Evolutionary conservation across 345 rosid genomes (phyloP).

Genomic region (Cardamine resedifolia): DNA sequence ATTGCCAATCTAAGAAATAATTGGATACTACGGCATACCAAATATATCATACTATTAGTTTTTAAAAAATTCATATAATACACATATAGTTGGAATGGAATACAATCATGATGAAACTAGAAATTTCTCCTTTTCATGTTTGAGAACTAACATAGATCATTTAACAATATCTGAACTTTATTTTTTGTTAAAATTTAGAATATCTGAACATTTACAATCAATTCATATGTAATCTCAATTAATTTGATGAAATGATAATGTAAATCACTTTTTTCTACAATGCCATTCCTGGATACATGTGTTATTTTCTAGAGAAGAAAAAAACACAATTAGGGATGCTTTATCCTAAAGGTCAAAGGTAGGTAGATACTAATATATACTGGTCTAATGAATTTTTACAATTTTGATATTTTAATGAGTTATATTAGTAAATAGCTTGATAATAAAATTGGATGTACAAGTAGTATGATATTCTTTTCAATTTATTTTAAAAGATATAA

Average conservation of each 20-base stretch:
- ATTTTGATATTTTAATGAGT: neutral
- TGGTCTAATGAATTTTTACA: constrained; percentile 1
- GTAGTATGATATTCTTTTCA: neutral
- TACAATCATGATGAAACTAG: neutral
- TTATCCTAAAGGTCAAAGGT: neutral
- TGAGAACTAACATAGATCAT: neutral
- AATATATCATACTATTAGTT: too few species aligned
- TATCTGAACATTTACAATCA: too few species aligned
- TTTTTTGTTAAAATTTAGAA: too few species aligned
- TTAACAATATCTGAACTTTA: too few species aligned
- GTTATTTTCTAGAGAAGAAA: neutral
- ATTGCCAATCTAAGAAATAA: neutral
- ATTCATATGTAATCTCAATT: neutral
- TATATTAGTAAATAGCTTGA: neutral
- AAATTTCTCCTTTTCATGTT: neutral
- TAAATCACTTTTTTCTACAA: neutral
- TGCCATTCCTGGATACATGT: neutral
- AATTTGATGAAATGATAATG: neutral
- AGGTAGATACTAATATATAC: neutral
- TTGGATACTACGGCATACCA: constrained; percentile 9
- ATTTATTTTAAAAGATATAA: neutral
- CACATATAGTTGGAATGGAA: neutral
- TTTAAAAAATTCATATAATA: too few species aligned
- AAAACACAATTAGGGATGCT: neutral
- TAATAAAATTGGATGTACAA: neutral